Conservation (phyloP, 2,329 filamentous ascomycete species). For the Penicillium thymicola region DNA sequence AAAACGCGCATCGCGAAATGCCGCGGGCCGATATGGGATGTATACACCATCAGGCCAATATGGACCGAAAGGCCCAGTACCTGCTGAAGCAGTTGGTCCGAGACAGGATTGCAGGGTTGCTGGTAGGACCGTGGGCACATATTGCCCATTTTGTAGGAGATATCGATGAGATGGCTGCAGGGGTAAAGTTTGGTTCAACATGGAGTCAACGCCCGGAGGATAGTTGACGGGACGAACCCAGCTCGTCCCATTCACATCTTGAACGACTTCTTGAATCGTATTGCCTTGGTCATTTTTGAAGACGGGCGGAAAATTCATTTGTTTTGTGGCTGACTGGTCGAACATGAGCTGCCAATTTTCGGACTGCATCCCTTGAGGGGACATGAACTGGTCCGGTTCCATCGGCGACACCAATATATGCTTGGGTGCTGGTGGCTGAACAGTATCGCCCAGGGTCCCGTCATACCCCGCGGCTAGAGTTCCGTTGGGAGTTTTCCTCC, state of each 20-base stretch:
- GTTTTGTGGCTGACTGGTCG: conserved; percentile 32
- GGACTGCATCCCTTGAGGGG: conserved; percentile 30
- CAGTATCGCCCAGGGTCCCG: conserved; percentile 71
- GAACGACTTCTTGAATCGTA: conserved; percentile 29
- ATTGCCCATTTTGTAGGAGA: conserved; percentile 47
- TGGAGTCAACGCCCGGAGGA: conserved; percentile 57
- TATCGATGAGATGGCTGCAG: conserved; percentile 40
- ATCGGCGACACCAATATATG: conserved; percentile 72
- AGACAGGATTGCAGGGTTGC: conserved; percentile 56
- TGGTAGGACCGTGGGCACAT: conserved; percentile 58
- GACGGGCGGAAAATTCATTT: conserved; percentile 39
- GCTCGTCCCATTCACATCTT: conserved; percentile 35
- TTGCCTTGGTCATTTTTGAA: conserved; percentile 38
- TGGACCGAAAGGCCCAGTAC: conserved; percentile 56
- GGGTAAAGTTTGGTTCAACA: conserved; percentile 56
- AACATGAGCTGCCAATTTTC: conserved; percentile 33
- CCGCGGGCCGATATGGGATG: conserved; percentile 58
- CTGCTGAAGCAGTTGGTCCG: conserved; percentile 58
- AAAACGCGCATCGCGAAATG: conserved; percentile 53
- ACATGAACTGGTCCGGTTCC: conserved; percentile 37
- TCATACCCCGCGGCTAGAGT: conserved; percentile 90
- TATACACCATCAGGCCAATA: conserved; percentile 64
- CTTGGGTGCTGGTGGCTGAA: conserved; percentile 67
- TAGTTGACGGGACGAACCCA: conserved; percentile 46
- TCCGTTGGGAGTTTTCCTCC: conserved; percentile 91